Evolutionary conservation across 352 stramenopile species (phyloP).

Genomic region (Phytophthora sp.): DNA sequence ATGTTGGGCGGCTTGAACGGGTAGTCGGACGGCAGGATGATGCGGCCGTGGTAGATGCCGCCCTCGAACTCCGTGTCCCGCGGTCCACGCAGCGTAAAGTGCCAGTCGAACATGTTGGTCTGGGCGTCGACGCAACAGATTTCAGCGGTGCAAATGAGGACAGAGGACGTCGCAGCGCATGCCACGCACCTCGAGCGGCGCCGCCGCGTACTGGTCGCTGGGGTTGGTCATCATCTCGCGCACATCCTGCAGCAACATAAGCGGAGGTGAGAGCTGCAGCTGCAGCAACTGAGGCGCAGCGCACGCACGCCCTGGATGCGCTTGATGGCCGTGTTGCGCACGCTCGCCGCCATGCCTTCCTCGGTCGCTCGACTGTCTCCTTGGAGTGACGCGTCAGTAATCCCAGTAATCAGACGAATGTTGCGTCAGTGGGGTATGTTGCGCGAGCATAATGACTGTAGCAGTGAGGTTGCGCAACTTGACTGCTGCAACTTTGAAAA

Average conservation of each 20-base stretch:
- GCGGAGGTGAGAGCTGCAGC: neutral
- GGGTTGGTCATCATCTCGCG: slow-evolving; percentile 89
- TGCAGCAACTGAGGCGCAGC: too few species aligned
- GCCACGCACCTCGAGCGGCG: slow-evolving; percentile 66
- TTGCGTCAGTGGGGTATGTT: too few species aligned
- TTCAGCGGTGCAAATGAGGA: too few species aligned
- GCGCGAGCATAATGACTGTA: too few species aligned
- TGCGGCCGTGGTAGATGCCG: slow-evolving; percentile 98
- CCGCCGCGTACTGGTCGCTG: slow-evolving; percentile 81
- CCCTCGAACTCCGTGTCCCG: slow-evolving; percentile 96
- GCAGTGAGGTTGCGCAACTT: too few species aligned
- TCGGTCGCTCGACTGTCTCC: slow-evolving; percentile 7
- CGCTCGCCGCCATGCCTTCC: slow-evolving; percentile 45
- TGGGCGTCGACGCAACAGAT: slow-evolving; percentile 18
- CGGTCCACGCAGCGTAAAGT: slow-evolving; percentile 98
- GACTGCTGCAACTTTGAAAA: too few species aligned
- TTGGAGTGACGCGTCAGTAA: slow-evolving; percentile 19
- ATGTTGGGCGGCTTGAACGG: slow-evolving; percentile 98
- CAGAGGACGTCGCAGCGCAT: neutral
- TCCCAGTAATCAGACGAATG: slow-evolving; percentile 20
- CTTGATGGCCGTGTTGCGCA: slow-evolving; percentile 87
- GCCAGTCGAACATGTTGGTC: slow-evolving; percentile 93
- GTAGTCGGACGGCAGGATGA: slow-evolving; percentile 94
- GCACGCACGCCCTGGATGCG: slow-evolving; percentile 83
- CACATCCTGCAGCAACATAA: slow-evolving; percentile 59